A percentile compares a stretch with the other conserved stretches of the same genome.
Evolutionary conservation across 1,139 yeast genomes (phyloP).

Genomic region (Fermentozyma sake): DNA sequence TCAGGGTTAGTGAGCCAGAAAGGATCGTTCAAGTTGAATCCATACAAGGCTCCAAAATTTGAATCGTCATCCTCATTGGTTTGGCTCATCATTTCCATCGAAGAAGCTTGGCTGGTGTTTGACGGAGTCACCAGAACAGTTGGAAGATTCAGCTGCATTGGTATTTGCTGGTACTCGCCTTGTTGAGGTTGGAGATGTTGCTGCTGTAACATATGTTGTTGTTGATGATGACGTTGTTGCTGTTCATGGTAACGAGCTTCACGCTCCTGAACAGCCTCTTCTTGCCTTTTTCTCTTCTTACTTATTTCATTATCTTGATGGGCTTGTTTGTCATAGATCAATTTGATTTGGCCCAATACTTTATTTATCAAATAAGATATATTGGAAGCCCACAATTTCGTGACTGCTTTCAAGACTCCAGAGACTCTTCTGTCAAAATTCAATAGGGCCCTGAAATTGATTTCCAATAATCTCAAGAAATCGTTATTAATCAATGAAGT

Average conservation of each 20-base stretch:
- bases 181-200: neutral
- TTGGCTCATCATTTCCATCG: neutral
- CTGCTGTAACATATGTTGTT: neutral
- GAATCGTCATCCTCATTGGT: conserved; percentile 4
- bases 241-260: conserved; percentile 2
- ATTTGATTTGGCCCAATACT: conserved; percentile 26
- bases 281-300: conserved; percentile 1
- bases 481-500: conserved; percentile 10
- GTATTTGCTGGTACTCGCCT: neutral
- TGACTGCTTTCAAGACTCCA: conserved; percentile 13
- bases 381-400: conserved; percentile 37
- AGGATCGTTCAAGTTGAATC: conserved; percentile 37
- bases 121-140: neutral
- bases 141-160: neutral
- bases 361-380: conserved; percentile 30
- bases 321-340: conserved; percentile 23
- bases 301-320: neutral
- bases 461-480: conserved; percentile 23
- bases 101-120: conserved; percentile 1
- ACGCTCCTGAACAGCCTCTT: conserved; percentile 4
- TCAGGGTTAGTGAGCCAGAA: conserved; percentile 44
- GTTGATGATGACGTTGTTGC: conserved; percentile 2
- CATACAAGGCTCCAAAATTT: conserved; percentile 16
- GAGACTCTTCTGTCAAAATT: conserved; percentile 22
- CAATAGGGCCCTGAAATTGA: conserved; percentile 20